Percentiles rank a stretch among this genome's conserved stretches.
These are phyloP conservation scores for Microstroma glucosiphilum DNA, from an alignment of 1,284 basidiomycete species.

Conservation along the genomic window DNA sequence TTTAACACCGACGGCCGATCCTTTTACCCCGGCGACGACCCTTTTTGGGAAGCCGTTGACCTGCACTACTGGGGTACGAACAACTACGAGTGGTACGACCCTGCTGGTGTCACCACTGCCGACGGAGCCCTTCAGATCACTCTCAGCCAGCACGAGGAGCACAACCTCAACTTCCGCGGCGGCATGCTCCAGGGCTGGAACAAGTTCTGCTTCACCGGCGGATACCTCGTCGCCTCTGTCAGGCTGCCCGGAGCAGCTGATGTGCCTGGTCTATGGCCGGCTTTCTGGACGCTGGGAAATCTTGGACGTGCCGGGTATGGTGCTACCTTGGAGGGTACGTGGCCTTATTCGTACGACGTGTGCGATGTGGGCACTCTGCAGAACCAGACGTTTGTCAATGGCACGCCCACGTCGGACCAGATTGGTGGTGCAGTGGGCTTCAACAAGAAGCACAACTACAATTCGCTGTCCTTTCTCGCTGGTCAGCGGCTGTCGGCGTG, in stretches of 20 bases:
- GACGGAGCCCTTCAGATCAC: constrained; percentile 75
- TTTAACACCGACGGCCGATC: constrained; percentile 49
- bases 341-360: constrained; percentile 61
- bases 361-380: constrained; percentile 42
- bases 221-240: constrained; percentile 71
- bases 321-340: constrained; percentile 59
- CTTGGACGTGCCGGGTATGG: constrained; percentile 48
- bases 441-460: constrained; percentile 42
- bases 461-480: constrained; percentile 51
- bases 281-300: constrained; percentile 81
- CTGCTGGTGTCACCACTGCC: constrained; percentile 69
- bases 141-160: constrained; percentile 46
- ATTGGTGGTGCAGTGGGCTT: constrained; percentile 31
- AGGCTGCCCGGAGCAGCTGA: constrained; percentile 70
- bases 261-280: constrained; percentile 63
- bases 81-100: constrained; percentile 60
- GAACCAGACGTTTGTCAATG: constrained; percentile 39
- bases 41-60: constrained; percentile 67
- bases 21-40: constrained; percentile 61
- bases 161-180: constrained; percentile 64
- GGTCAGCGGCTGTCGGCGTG: constrained; percentile 59
- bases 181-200: constrained; percentile 63
- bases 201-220: constrained; percentile 90
- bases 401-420: constrained; percentile 20
- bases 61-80: constrained; percentile 63